Base-by-base conservation (phyloP, 805 yeast genomes). In the Candida cerambycidarum region DNA sequence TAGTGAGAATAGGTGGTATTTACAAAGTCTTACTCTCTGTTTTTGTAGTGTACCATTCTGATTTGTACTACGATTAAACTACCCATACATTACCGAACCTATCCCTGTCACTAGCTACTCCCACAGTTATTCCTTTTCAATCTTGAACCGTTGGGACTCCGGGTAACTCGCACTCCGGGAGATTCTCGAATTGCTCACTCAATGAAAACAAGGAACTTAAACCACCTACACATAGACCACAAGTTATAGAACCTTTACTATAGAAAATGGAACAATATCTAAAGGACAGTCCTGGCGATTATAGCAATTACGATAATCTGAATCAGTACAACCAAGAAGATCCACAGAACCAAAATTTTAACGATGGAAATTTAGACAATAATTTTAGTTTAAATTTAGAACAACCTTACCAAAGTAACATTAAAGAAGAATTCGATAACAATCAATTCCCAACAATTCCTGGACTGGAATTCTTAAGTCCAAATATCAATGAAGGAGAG, bases 271-370 rank as follows among this genome's bases (percentile, higher is more conserved):
- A 62, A 32, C 62, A 61, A 44, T 62, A 51, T 47, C 55, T 63
- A 42, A 61, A 55, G 35, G 65, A 63, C 39, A 63, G 67, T 50
- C 67, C 67, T 28, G 48, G 58, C 35, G 64, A 59, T 45, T 49
- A 42, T 16, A 34, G 23, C 45, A 24, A 24, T 13, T 35, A 29
- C 17, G 38, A 35, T 16, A 35, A 31, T 41, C 29, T 10, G 25
- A 33, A 41, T 23, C 35, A 21, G 10, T 31, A 30, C 12, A 16
- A 23, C 17, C 25, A 32, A 12, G 14, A 38, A 23, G 25, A 29
- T 14, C 16, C 11, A 34, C 19, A 38, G n/a, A 28, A 40, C 9
- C 38, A 25, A 10, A 43, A 43, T 33, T 34, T 19, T 18, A 37
- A 39, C 28, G 17, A 34, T n/a, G n/a, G 17, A 4, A 32, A 15